Percentiles rank a stretch among this genome's conserved stretches.
Evolutionary conservation across 257 asterid genomes (phyloP).

Genomic region (Solanum infundibuliforme): DNA sequence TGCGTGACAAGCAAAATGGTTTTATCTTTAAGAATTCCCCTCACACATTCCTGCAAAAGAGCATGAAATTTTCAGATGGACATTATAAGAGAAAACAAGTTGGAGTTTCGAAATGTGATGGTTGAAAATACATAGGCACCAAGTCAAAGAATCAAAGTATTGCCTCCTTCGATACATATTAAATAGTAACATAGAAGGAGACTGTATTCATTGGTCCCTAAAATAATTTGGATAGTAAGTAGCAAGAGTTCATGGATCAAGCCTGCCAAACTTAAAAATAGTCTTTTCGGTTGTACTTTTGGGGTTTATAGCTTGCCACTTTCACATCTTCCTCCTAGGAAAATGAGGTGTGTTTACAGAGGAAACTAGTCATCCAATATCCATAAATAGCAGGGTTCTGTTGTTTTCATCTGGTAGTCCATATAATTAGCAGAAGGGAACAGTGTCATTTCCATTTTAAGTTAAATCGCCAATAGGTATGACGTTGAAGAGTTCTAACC

Average conservation of each 20-base stretch:
- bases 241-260: neutral
- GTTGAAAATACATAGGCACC: neutral
- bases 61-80: neutral
- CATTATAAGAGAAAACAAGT: neutral
- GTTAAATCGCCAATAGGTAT: neutral
- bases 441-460: neutral
- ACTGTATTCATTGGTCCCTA: neutral
- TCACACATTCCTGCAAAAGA: slow-evolving; percentile 68
- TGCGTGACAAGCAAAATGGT: slow-evolving; percentile 84
- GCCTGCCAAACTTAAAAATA: neutral
- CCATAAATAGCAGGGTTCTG: neutral
- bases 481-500: slow-evolving; percentile 18
- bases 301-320: neutral
- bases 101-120: neutral
- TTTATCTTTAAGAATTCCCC: slow-evolving; percentile 73
- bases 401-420: neutral
- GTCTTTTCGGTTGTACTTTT: neutral
- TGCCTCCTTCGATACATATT: neutral
- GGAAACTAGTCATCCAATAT: neutral
- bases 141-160: neutral
- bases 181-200: neutral
- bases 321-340: neutral
- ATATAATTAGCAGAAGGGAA: neutral
- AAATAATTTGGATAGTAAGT: neutral
- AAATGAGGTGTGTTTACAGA: neutral